A percentile compares a stretch with the other conserved stretches of the same genome.
phyloP scores from a whole-genome alignment of 257 asterid genomes.

The Scutellaria galericulata region DNA sequence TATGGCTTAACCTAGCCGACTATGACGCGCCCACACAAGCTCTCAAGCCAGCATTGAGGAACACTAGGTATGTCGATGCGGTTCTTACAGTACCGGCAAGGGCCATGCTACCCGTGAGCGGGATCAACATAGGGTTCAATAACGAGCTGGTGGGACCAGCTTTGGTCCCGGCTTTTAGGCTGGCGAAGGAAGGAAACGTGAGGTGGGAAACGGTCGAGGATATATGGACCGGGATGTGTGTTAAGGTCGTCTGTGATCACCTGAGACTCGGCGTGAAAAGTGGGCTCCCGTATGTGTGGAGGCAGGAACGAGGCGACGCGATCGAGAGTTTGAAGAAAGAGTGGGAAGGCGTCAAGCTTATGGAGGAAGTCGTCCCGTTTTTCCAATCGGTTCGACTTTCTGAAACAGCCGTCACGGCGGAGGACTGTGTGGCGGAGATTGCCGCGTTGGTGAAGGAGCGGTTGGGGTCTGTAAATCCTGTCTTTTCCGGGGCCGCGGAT shows the following conservation, averaged over 20 bases:
- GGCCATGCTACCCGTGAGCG: constrained; percentile 82
- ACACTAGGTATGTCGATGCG: constrained; percentile 77
- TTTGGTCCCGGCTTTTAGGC: constrained; percentile 72
- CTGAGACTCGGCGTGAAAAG: constrained; percentile 78
- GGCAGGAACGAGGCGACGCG: constrained; percentile 78
- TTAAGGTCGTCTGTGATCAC: constrained; percentile 85
- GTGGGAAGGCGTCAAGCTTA: constrained; percentile 96
- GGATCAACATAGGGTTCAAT: constrained; percentile 75
- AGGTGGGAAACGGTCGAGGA: constrained; percentile 97
- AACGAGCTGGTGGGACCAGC: constrained; percentile 84
- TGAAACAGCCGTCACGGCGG: constrained; percentile 57
- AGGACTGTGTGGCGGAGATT: constrained; percentile 82
- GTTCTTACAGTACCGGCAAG: constrained; percentile 79
- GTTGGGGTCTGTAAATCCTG: constrained; percentile 55
- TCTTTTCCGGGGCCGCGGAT: constrained; percentile 74
- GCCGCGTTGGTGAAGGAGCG: constrained; percentile 69
- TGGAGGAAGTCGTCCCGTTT: constrained; percentile 93
- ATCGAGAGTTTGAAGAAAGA: constrained; percentile 89
- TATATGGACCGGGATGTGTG: constrained; percentile 92
- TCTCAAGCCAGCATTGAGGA: constrained; percentile 64
- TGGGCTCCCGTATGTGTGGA: constrained; percentile 92
- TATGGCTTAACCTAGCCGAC: constrained; percentile 93
- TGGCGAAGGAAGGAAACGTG: constrained; percentile 76
- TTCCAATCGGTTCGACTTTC: constrained; percentile 73
- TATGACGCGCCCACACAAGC: constrained; percentile 95